phyloP scores from a whole-genome alignment of 495 filamentous ascomycete genomes.

The Lophium mytilinum region DNA sequence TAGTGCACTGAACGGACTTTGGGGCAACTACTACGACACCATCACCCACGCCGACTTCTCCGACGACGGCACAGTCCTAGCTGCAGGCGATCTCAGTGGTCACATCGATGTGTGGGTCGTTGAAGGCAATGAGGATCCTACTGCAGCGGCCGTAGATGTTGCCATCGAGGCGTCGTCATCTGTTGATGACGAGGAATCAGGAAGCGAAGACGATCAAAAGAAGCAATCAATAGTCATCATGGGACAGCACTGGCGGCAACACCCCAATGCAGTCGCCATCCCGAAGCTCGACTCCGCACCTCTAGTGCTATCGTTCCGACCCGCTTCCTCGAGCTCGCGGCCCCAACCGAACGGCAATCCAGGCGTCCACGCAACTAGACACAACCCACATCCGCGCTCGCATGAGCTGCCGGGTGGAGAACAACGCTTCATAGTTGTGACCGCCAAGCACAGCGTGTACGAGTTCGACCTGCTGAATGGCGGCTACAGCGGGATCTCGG shows the following conservation, averaged over 20 bases:
- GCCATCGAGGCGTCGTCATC: constrained; percentile 33
- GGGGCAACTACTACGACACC: constrained; percentile 70
- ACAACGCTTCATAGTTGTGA: constrained; percentile 64
- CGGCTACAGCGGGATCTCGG: constrained; percentile 58
- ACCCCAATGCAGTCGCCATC: constrained; percentile 59
- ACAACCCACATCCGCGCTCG: constrained; percentile 42
- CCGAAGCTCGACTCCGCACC: constrained; percentile 67
- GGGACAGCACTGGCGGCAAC: constrained; percentile 55
- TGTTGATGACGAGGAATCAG: constrained; percentile 39
- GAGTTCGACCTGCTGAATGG: constrained; percentile 71
- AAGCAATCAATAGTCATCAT: constrained; percentile 21
- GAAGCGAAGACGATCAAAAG: constrained; percentile 29
- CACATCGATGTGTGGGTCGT: constrained; percentile 81
- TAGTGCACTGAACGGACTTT: constrained; percentile 48
- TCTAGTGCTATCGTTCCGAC: constrained; percentile 69
- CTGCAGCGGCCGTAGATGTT: constrained; percentile 24
- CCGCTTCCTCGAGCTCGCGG: constrained; percentile 30
- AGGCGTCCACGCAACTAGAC: constrained; percentile 37
- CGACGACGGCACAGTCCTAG: constrained; percentile 67
- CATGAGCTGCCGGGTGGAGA: constrained; percentile 38
- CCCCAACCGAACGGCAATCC: constrained; percentile 39
- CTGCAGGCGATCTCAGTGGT: constrained; percentile 71
- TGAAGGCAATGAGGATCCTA: constrained; percentile 43
- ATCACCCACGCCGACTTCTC: constrained; percentile 74
- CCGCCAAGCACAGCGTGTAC: constrained; percentile 64